Base-by-base conservation (phyloP, 148 eudicot species). In the Fallopia convolvulus region DNA sequence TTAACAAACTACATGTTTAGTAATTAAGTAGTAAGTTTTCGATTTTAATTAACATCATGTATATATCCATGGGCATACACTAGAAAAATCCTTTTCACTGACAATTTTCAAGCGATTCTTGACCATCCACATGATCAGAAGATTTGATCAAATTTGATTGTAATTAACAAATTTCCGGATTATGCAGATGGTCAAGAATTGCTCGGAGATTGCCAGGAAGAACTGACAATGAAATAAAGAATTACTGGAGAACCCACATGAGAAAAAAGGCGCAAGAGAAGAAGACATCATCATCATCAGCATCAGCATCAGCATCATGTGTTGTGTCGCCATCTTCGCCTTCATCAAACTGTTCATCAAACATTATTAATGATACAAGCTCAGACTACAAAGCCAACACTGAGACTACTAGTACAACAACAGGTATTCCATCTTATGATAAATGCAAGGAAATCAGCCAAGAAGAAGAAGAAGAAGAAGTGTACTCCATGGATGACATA, bases 241-340 rank as follows among this genome's bases (percentile, higher is more conserved):
- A 92, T 74, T 92, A 92, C 10, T 92, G 97, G 97, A 87, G 97
- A 79, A 92, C 97, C 65, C 89, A 90, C 74, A 92, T 87, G 97
- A 84, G 97, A 84, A 90, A 92, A 85, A 84, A 90, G 66, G 93
- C 94, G 42, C 94, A 92, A 82, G 92, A 90, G 80, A 90, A 75
- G 83, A 90, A 90, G 76, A 76, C 76, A 80, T 52, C 78, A 55
- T 81, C 89, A 20, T 79, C 92, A 18, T 88, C 88, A 23, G 70
- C 86, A 20, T 82, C 91, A 18, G 86, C 89, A 23, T 72, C 86
- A 12, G 81, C 91, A 20, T 72, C 83, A 40, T 78, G 65, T 6
- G 13, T 18, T 61, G 15, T 77, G 40, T 14, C 41, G 3, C 71
- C 75, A n/a, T 73, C 33, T 44, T 73, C 53, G 9, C 15, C 55